Evolutionary conservation across 192 early-diverging fungal species (phyloP).

Genomic region (Bifiguratus adelaidae): DNA sequence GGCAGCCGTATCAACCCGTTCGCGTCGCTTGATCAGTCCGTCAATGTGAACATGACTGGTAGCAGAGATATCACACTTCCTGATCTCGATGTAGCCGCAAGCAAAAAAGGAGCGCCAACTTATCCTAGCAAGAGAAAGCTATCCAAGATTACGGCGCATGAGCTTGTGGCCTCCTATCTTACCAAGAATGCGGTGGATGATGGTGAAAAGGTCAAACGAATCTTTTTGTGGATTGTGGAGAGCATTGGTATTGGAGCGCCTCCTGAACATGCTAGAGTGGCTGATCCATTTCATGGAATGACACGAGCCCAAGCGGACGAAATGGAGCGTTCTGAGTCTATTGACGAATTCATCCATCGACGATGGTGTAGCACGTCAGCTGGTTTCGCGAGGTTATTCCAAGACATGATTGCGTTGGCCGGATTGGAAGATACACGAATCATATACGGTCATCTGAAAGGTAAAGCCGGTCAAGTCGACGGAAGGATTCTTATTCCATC

Average conservation of each 20-base stretch:
- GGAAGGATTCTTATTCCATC: too few relatives aligned
- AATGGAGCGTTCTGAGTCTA: too few relatives aligned
- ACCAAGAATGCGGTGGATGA: conserved; percentile 49
- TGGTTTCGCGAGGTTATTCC: conserved; percentile 34
- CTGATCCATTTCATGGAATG: too few relatives aligned
- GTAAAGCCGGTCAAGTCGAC: too few relatives aligned
- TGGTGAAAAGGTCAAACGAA: conserved; percentile 42
- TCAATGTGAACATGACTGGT: too few relatives aligned
- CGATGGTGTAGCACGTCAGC: conserved; percentile 22
- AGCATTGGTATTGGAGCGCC: conserved; percentile 36
- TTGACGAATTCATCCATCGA: conserved; percentile 19
- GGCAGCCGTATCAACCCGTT: too few relatives aligned
- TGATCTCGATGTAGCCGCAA: too few relatives aligned
- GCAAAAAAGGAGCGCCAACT: too few relatives aligned
- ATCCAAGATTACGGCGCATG: conserved; percentile 47
- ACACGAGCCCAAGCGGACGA: conserved; percentile 4
- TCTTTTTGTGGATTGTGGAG: conserved; percentile 59
- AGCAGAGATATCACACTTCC: too few relatives aligned
- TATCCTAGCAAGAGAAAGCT: too few relatives aligned
- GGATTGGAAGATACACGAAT: conserved; percentile 31
- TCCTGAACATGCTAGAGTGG: not conserved
- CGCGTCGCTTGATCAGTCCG: too few relatives aligned
- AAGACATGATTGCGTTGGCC: conserved; percentile 33
- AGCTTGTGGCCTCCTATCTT: conserved; percentile 50
- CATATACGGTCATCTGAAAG: conserved; percentile 30